Percentiles rank a stretch among this genome's conserved stretches.
Conservation (phyloP, 2,329 filamentous ascomycete genomes). For the Clathrospora elynae region DNA sequence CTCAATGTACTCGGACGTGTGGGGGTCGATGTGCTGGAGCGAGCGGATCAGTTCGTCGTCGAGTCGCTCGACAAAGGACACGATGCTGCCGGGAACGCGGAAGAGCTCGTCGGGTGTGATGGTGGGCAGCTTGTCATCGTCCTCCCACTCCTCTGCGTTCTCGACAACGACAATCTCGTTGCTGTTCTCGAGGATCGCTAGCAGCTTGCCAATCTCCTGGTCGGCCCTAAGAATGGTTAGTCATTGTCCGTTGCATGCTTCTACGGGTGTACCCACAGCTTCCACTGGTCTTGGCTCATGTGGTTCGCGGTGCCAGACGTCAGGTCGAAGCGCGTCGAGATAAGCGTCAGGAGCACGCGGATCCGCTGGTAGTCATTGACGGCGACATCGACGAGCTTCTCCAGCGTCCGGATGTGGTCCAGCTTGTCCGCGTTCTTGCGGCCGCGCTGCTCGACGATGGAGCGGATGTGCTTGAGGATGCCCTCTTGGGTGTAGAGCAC, state of each 20-base stretch:
- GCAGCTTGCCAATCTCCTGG: slow-evolving; percentile 77
- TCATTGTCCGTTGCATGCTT: background rate
- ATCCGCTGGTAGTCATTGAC: slow-evolving; percentile 92
- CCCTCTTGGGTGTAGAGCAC: slow-evolving; percentile 94
- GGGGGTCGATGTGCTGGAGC: slow-evolving; percentile 96
- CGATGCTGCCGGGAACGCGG: slow-evolving; percentile 89
- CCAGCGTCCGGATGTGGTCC: slow-evolving; percentile 97
- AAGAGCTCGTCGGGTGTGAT: slow-evolving; percentile 77
- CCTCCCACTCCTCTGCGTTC: slow-evolving; percentile 96
- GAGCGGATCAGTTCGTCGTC: slow-evolving; percentile 97
- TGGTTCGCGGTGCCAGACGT: slow-evolving; percentile 77
- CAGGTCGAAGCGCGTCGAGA: slow-evolving; percentile 93
- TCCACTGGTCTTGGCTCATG: slow-evolving; percentile 98
- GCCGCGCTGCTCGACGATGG: slow-evolving; percentile 92
- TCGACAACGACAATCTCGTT: slow-evolving; percentile 85
- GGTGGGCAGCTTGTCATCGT: slow-evolving; percentile 89
- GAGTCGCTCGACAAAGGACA: slow-evolving; percentile 91
- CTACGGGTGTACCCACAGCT: slow-evolving; percentile 59
- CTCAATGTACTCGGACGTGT: slow-evolving; percentile 98
- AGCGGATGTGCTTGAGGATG: slow-evolving; percentile 94
- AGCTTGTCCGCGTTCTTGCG: slow-evolving; percentile 97
- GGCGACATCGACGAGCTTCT: slow-evolving; percentile 90
- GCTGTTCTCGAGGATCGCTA: slow-evolving; percentile 79
- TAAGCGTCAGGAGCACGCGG: slow-evolving; percentile 85
- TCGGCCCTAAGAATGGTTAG: slow-evolving; percentile 62